Percentiles rank a stretch among this genome's conserved stretches.
Evolutionary conservation across 2,329 filamentous ascomycete species (phyloP).

Genomic region (Talaromyces verruculosus): DNA sequence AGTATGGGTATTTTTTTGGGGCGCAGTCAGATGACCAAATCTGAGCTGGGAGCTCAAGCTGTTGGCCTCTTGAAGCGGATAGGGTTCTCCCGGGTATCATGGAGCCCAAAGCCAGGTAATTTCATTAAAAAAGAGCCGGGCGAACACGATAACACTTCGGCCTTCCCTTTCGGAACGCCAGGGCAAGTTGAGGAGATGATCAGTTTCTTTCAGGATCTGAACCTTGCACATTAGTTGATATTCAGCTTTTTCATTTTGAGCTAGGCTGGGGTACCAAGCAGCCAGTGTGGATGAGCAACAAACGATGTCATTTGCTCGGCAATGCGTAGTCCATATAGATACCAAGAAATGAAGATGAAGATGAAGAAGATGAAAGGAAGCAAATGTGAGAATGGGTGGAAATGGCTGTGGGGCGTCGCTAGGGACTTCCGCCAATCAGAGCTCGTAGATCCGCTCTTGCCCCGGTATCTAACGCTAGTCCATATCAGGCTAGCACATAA

Average conservation of each 20-base stretch:
- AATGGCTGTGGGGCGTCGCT: neutral
- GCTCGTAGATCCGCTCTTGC: neutral
- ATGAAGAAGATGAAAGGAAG: neutral
- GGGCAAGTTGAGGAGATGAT: slow-evolving; percentile 10
- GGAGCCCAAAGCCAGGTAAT: neutral
- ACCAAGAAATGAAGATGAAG: neutral
- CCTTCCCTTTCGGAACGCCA: neutral
- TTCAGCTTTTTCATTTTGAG: neutral
- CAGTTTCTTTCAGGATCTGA: neutral
- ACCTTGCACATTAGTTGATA: neutral
- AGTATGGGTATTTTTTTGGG: slow-evolving; percentile 8
- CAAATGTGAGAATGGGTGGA: neutral
- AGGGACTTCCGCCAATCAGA: slow-evolving; percentile 1
- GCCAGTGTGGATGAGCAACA: neutral
- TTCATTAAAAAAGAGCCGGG: neutral
- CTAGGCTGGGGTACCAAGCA: neutral
- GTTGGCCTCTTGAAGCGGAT: neutral
- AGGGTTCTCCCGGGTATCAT: neutral
- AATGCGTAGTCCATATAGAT: neutral
- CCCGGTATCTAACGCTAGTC: slow-evolving; percentile 10
- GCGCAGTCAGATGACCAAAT: neutral
- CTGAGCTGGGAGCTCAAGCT: slow-evolving; percentile 2
- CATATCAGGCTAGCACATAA: slow-evolving; percentile 8
- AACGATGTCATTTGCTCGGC: too few species aligned
- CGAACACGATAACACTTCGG: neutral